Base-by-base conservation (phyloP, 306 rosid species). In the Pachyrhizus erosus region DNA sequence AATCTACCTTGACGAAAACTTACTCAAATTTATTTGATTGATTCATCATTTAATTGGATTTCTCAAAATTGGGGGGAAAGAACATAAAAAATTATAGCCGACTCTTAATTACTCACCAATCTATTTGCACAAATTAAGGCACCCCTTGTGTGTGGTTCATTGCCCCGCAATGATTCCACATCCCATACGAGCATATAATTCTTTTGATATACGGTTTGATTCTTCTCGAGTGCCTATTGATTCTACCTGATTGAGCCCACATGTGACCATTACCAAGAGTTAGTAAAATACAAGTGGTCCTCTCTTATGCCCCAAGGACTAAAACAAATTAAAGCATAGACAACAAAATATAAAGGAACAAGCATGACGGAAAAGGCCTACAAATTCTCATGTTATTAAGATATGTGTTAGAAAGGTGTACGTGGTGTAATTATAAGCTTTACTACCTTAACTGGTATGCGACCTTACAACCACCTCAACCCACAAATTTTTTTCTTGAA, bases 401-500 rank as follows among this genome's bases (percentile, higher is more conserved):
- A 64, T 70, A 31, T 43, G 54, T 34, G 81, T 23, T 65, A 45
- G 80, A 60, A 52, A 83, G 42, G 51, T 57, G 84, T 67, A 58
- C 29, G 70, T 46, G 79, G 42, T 75, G 84, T 80, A 81, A 87
- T 78, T 87, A 75, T 81, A 75, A 75, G 76, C 60, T 84, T 80
- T 79, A 34, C 66, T 75, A 55, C 88, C 82, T 83, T 85, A 66
- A 83, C 43, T 65, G 72, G 82, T 86, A 77, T 88, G 88, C 80
- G 86, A 81, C 86, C 71, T 57, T 83, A 80, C 91, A 91, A 88
- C 91, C 86, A 88, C 85, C 85, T 73, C 81, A 79, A 86, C 74
- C 81, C 85, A 75, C 64, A 61, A 73, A 42, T 27, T 78, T 77
- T 26, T 27, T 70, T 71, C 51, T 57, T 65, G 3, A 81, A 51